Evolutionary conservation across 225 moss, liverwort and hornwort genomes (phyloP).

Genomic region (Bryoerythrophyllum caledonicum): DNA sequence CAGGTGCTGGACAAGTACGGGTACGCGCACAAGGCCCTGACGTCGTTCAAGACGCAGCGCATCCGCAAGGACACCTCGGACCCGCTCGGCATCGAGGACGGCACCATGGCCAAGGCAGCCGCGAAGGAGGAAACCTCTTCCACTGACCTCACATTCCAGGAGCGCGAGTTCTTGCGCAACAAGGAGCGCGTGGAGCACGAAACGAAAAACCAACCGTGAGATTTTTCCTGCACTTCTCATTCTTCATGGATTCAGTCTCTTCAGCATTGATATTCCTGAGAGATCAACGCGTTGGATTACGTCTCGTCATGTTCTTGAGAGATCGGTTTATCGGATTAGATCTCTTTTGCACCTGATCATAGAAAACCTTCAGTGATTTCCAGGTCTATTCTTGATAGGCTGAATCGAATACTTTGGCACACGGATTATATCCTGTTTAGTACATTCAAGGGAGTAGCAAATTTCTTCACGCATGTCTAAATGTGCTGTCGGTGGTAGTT

Average conservation of each 20-base stretch:
- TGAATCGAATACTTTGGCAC: not conserved
- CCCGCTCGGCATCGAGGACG: conserved; percentile 38
- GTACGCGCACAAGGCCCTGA: conserved; percentile 56
- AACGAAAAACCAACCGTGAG: no score
- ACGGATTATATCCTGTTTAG: conserved; percentile 32
- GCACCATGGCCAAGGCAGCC: conserved; percentile 2
- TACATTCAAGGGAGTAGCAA: conserved; percentile 10
- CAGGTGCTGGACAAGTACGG: conserved; percentile 68
- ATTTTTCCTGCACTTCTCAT: conserved; percentile 1
- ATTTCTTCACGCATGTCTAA: not conserved
- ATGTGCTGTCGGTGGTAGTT: not conserved
- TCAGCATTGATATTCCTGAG: conserved; percentile 1
- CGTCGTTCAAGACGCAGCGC: conserved; percentile 49
- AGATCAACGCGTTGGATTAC: not conserved
- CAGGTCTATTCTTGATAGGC: conserved; percentile 17
- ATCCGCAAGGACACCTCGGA: conserved; percentile 49
- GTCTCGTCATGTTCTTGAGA: not conserved
- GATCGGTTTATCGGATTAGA: not conserved
- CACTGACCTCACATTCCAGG: conserved; percentile 33
- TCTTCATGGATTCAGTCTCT: not conserved
- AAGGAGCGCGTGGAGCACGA: no score
- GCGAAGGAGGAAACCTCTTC: conserved; percentile 5
- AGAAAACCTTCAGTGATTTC: not conserved
- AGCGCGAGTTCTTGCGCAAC: no score
- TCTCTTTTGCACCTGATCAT: conserved; percentile 4